phyloP scores from a whole-genome alignment of 2,329 filamentous ascomycete genomes.

The Colletotrichum tofieldiae region DNA sequence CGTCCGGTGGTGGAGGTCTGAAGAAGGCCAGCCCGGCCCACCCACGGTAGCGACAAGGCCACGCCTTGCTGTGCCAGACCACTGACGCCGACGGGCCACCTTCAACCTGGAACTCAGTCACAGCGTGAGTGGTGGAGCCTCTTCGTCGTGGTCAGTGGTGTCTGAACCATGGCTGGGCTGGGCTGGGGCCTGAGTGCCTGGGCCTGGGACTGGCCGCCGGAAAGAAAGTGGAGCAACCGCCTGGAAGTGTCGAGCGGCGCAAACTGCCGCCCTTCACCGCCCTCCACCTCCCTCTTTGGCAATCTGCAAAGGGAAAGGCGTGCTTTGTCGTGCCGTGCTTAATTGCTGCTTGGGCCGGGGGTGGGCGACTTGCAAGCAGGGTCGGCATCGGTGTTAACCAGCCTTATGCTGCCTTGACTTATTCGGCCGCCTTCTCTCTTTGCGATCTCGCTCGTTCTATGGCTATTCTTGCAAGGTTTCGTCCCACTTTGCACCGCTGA shows the following conservation, averaged over 20 bases:
- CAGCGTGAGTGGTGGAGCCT: constrained; percentile 18
- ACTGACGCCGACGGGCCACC: constrained; percentile 1
- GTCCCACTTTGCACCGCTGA: not conserved
- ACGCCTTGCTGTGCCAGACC: constrained; percentile 13
- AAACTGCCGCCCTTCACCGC: constrained; percentile 32
- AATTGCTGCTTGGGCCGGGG: constrained; percentile 1
- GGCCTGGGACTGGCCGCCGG: constrained; percentile 13
- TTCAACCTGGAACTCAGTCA: constrained; percentile 10
- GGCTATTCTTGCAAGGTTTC: not conserved
- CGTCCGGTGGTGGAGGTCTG: constrained; percentile 37
- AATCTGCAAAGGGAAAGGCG: constrained; percentile 36
- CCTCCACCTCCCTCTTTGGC: not conserved
- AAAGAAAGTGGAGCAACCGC: constrained; percentile 11
- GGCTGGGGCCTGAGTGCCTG: constrained; percentile 22
- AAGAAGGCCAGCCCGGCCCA: constrained; percentile 17
- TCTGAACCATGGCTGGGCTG: constrained; percentile 6
- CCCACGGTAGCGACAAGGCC: constrained; percentile 5
- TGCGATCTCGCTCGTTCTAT: not conserved
- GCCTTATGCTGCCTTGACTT: not conserved
- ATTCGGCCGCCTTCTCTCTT: not conserved
- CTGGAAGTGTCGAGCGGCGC: constrained; percentile 2
- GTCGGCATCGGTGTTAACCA: not conserved
- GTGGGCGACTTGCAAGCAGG: not conserved
- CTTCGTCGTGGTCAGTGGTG: not conserved
- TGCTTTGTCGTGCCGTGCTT: constrained; percentile 24